Evolutionary conservation across 2,329 filamentous ascomycete species (phyloP), one percentile per base, ranked within the genome.

Genomic region (Microascus cirrosus): DNA sequence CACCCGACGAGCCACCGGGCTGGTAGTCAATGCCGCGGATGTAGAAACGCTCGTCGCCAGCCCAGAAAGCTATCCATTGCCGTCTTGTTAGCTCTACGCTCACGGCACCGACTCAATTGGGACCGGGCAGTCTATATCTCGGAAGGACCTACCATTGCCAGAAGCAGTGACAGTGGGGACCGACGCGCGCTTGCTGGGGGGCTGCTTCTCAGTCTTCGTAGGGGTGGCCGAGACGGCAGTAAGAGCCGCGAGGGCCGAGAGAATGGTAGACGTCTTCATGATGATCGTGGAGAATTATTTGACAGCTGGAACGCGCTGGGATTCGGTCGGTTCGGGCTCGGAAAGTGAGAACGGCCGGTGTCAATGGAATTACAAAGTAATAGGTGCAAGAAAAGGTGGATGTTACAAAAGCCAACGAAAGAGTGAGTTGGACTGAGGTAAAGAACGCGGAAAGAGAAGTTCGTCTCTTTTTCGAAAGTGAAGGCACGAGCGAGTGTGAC

Each of bases 11-110:
- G 62, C 81, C 81, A 61, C 80, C 81, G n/a, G 81, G 81, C 68
- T 84, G 81, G 70, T 84, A 84, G 71, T 83, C 81, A 54, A 84
- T 77, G 61, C 81, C 81, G 32, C 81, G 79, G 59, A 84, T 65
- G 64, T 82, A 83, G 73, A 84, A 84, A 60, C 81, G 78, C 8
- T 73, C 67, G 58, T 72, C 71, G 61, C 73, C 77, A 50, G 74
- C 63, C 72, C 74, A 84, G 74, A 84, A 83, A 56, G 81, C 81
- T 83, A 58, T 15, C 20, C 55, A 12, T 12, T 8, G 28, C 20
- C 32, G 34, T 35, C 1, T 10, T 15, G 45, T 51, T 34, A 34
- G 34, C 42, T n/a, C 51, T 10, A 3, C n/a, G 28, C 53, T 36
- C 13, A 22, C 20, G n/a, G 18, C 18, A 2, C 20, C 20, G 12